phyloP scores from a whole-genome alignment of 2,329 filamentous ascomycete genomes.

The Orbilia javanica region DNA sequence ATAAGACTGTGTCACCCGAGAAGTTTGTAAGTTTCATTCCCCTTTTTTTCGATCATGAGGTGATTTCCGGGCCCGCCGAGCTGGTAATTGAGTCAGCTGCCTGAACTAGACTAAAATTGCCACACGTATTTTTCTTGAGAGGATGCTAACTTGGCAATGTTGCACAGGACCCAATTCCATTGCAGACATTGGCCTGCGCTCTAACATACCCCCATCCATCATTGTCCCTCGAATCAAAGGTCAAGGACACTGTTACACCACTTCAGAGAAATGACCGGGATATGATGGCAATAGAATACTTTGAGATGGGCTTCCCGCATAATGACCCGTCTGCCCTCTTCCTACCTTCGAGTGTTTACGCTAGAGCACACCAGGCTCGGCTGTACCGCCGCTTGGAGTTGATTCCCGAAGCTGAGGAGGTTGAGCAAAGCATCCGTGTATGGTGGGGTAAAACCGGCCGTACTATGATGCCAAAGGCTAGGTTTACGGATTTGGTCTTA shows the following conservation, averaged over 20 bases:
- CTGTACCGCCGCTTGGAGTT: conserved; percentile 35
- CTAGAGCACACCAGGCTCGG: conserved; percentile 51
- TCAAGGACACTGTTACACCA: conserved; percentile 48
- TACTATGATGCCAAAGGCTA: conserved; percentile 47
- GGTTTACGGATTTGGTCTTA: conserved; percentile 48
- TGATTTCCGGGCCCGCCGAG: conserved; percentile 29
- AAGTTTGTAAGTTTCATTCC: conserved; percentile 52
- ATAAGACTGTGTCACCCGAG: conserved; percentile 54
- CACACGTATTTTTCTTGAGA: conserved; percentile 8
- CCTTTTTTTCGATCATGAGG: conserved; percentile 15
- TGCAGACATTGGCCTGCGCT: conserved; percentile 55
- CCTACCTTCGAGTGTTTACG: conserved; percentile 52
- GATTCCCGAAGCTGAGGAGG: conserved; percentile 36
- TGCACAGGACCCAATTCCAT: conserved; percentile 51
- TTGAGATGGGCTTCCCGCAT: conserved; percentile 51
- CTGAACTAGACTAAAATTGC: conserved; percentile 2
- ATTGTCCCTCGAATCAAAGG: conserved; percentile 35
- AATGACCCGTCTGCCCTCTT: conserved; percentile 28
- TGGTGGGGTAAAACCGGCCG: conserved; percentile 48
- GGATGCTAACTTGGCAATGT: conserved; percentile 30
- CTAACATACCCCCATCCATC: conserved; percentile 54
- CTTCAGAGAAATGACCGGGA: conserved; percentile 47
- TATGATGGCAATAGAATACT: conserved; percentile 55
- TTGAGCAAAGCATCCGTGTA: conserved; percentile 34
- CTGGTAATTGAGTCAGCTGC: conserved; percentile 23